These are phyloP conservation scores for Dillenia turbinata DNA, from an alignment of 164 flowering plant species.

Conservation along the genomic window DNA sequence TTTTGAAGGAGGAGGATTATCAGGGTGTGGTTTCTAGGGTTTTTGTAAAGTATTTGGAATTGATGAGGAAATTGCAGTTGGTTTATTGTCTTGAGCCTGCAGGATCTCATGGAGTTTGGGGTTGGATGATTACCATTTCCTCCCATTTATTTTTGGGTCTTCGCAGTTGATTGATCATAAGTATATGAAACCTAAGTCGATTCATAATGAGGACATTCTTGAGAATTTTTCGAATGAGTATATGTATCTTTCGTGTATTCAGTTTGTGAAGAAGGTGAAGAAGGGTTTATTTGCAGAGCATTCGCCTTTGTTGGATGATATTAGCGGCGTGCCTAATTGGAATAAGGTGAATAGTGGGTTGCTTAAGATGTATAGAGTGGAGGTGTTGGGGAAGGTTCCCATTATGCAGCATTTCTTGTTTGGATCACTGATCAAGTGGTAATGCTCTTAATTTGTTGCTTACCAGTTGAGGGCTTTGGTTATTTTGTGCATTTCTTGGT, in stretches of 20 bases:
- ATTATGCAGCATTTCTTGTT: slow-evolving; percentile 71
- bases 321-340: slow-evolving; percentile 92
- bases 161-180: slow-evolving; percentile 95
- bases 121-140: slow-evolving; percentile 87
- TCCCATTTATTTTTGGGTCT: slow-evolving; percentile 92
- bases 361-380: slow-evolving; percentile 65
- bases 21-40: slow-evolving; percentile 69
- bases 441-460: not conserved
- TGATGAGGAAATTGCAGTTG: slow-evolving; percentile 82
- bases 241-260: slow-evolving; percentile 70
- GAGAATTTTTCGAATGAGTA: slow-evolving; percentile 80
- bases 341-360: slow-evolving; percentile 87
- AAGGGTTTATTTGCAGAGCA: slow-evolving; percentile 90
- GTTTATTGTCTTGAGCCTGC: slow-evolving; percentile 32
- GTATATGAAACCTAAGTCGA: slow-evolving; percentile 98
- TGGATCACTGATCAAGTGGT: slow-evolving; percentile 56
- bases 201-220: slow-evolving; percentile 82
- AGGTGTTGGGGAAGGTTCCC: slow-evolving; percentile 65
- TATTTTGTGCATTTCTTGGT: no score
- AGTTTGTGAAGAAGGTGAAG: slow-evolving; percentile 85
- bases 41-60: slow-evolving; percentile 72
- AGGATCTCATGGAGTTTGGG: slow-evolving; percentile 99
- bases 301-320: slow-evolving; percentile 91
- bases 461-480: no score
- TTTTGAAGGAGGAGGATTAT: slow-evolving; percentile 69